Percentiles rank a stretch among this genome's conserved stretches.
These are phyloP conservation scores for Protomyces macrosporus DNA, from an alignment of 1,139 yeast genomes.

Conservation along the genomic window DNA sequence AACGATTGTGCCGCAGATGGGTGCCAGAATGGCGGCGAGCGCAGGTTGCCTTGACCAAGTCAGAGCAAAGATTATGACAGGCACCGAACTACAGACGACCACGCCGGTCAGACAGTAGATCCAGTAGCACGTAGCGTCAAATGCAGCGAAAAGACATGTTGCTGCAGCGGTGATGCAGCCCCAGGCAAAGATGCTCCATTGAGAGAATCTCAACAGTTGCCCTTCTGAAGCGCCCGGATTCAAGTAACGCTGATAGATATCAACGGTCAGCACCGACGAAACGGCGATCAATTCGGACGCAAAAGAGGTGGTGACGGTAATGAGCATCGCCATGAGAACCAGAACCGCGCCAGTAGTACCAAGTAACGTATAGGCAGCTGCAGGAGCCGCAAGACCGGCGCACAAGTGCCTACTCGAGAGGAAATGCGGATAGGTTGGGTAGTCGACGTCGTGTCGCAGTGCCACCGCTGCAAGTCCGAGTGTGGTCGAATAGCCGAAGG, in stretches of 20 bases:
- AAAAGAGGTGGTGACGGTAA: constrained; percentile 49
- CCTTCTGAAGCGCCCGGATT: constrained; percentile 46
- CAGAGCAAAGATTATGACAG: constrained; percentile 41
- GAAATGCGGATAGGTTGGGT: constrained; percentile 40
- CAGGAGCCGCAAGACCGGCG: constrained; percentile 46
- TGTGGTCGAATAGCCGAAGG: constrained; percentile 43
- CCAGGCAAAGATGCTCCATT: constrained; percentile 8
- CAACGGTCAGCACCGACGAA: constrained; percentile 47
- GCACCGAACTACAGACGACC: neutral
- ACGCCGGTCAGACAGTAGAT: constrained; percentile 43
- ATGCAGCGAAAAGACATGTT: constrained; percentile 40
- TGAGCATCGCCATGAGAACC: constrained; percentile 47
- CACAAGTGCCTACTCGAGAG: constrained; percentile 34
- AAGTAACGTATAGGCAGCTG: constrained; percentile 44
- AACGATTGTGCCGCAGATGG: constrained; percentile 38
- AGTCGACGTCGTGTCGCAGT: constrained; percentile 38
- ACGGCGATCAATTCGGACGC: constrained; percentile 50
- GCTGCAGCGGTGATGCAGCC: constrained; percentile 20
- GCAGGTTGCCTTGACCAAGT: constrained; percentile 41
- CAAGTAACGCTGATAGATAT: constrained; percentile 46
- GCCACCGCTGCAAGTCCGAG: constrained; percentile 43
- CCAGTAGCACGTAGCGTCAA: constrained; percentile 32
- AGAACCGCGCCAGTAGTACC: constrained; percentile 47
- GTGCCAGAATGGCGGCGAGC: constrained; percentile 32
- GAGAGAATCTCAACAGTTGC: constrained; percentile 40